A percentile compares a stretch with the other conserved stretches of the same genome.
These are phyloP conservation scores for Cardamine occulta DNA, from an alignment of 345 rosid species.

Conservation along the genomic window DNA sequence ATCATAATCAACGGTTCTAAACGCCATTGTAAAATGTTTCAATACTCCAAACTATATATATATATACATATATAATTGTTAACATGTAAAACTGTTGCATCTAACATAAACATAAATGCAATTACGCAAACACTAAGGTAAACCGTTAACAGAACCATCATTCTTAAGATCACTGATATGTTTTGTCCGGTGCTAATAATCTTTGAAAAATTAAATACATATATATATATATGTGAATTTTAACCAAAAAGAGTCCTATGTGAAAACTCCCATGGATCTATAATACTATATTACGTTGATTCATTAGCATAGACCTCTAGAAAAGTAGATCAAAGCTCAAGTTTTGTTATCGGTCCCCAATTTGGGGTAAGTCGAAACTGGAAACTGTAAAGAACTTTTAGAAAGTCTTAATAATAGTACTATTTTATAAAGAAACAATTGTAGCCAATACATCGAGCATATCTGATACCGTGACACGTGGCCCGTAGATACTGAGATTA, in stretches of 20 bases:
- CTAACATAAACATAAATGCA: neutral
- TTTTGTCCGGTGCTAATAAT: conserved; percentile 6
- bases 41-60: neutral
- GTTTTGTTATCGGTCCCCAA: conserved; percentile 21
- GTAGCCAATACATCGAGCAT: conserved; percentile 23
- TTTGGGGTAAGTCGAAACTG: conserved; percentile 29
- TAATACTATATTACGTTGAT: conserved; percentile 2
- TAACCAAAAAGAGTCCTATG: neutral
- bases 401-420: conserved; percentile 6
- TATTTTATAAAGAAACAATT: neutral
- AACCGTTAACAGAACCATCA: neutral
- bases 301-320: conserved; percentile 4
- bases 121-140: neutral
- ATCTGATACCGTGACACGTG: conserved; percentile 38
- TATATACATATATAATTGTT: neutral
- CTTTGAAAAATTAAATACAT: neutral
- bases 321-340: conserved; percentile 22
- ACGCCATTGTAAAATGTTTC: neutral
- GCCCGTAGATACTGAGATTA: conserved; percentile 20
- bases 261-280: conserved; percentile 2
- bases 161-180: neutral
- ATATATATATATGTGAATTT: neutral
- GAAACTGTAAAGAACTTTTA: conserved; percentile 35
- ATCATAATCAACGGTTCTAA: neutral
- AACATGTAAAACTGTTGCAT: neutral